Percentiles rank a stretch among this genome's conserved stretches.
Conservation (phyloP, 768 basidiomycete species). For the Boletus barrowsii region DNA sequence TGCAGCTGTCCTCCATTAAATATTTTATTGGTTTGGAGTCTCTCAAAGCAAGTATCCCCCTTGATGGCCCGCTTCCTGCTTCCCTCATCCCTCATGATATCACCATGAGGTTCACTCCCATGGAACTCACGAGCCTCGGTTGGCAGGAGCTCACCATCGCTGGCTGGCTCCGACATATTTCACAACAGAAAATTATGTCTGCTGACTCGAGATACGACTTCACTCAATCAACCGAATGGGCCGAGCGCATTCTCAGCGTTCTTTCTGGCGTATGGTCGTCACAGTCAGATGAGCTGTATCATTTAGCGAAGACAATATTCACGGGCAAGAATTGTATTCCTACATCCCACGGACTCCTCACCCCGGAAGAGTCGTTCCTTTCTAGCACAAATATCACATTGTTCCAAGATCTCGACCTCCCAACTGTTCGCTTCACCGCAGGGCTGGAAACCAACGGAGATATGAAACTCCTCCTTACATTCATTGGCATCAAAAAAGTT, state of each 20-base stretch:
- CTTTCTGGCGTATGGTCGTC: conserved; percentile 71
- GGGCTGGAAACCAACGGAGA: conserved; percentile 35
- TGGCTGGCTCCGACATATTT: conserved; percentile 72
- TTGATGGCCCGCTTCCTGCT: conserved; percentile 73
- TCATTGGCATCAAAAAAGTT: background rate
- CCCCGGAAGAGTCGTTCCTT: conserved; percentile 73
- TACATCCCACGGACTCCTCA: conserved; percentile 55
- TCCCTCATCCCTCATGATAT: conserved; percentile 43
- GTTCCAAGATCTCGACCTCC: background rate
- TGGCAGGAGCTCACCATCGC: conserved; percentile 72
- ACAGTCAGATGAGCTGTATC: conserved; percentile 34
- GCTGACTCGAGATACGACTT: conserved; percentile 54
- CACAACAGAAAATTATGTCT: conserved; percentile 39
- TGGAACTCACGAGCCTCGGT: conserved; percentile 55
- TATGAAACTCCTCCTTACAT: background rate
- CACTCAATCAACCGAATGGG: conserved; percentile 61
- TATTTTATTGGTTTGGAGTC: conserved; percentile 63
- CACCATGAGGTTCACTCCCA: conserved; percentile 52
- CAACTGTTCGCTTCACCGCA: background rate
- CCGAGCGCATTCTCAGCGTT: conserved; percentile 67
- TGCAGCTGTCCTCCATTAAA: conserved; percentile 42
- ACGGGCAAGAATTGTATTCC: conserved; percentile 38
- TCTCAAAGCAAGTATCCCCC: conserved; percentile 53
- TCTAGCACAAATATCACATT: conserved; percentile 59
- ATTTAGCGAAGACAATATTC: conserved; percentile 35